Percentiles rank a stretch among this genome's conserved stretches.
Conservation (phyloP, 176 grass and related monocot genomes). For the Saccharum spontaneum region DNA sequence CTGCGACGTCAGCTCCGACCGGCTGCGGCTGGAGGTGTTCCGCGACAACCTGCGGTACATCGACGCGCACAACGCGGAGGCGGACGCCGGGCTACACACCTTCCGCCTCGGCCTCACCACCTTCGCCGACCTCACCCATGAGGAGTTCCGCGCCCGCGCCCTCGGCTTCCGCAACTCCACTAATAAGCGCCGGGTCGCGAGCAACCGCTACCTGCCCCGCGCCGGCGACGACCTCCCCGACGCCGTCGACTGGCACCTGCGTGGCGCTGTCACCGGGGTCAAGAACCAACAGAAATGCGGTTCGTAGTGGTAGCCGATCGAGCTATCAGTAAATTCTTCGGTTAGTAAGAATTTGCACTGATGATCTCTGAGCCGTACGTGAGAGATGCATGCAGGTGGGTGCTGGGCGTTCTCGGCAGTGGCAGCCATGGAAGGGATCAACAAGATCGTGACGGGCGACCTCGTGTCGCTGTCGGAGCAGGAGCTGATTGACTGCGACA, state of each 20-base stretch:
- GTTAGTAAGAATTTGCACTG: too few relatives aligned
- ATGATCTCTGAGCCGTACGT: background rate
- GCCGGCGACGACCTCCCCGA: constrained; percentile 5
- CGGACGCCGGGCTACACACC: constrained; percentile 38
- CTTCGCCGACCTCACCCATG: constrained; percentile 56
- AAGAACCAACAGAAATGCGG: background rate
- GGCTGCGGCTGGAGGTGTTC: constrained; percentile 41
- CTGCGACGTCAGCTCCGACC: background rate
- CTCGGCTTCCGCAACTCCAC: constrained; percentile 28
- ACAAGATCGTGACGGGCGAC: constrained; percentile 47
- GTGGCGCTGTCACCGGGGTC: background rate
- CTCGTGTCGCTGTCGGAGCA: constrained; percentile 59
- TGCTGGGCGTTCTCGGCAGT: constrained; percentile 35
- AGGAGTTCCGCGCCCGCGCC: constrained; percentile 40
- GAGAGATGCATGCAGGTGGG: background rate
- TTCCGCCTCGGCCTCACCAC: constrained; percentile 56
- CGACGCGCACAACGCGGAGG: constrained; percentile 59
- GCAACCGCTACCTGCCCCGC: constrained; percentile 6
- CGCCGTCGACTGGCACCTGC: constrained; percentile 7
- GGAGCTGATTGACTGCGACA: constrained; percentile 58
- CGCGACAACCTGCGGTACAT: constrained; percentile 53
- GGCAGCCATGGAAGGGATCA: constrained; percentile 59
- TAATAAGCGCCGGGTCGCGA: background rate
- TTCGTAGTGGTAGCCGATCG: background rate
- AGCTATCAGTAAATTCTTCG: too few relatives aligned